Evolutionary conservation across 176 grass and related monocot species (phyloP).

Genomic region (Canna indica): DNA sequence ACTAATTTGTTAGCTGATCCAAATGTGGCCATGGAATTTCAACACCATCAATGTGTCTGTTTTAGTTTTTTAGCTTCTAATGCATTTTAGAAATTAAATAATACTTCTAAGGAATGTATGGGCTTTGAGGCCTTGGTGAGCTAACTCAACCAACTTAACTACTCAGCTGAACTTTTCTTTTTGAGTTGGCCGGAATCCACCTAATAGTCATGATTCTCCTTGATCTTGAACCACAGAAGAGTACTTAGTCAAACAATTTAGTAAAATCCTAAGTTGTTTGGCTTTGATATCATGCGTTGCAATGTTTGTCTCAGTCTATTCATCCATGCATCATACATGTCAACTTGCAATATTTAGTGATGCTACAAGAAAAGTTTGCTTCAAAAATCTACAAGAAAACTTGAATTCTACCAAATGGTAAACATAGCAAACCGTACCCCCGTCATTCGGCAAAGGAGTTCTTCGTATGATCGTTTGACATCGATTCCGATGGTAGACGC

Average conservation of each 20-base stretch:
- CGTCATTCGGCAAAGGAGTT: no score
- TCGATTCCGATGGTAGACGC: background rate
- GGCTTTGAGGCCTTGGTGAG: background rate
- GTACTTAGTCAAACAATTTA: no score
- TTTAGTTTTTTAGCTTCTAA: background rate
- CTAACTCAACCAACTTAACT: background rate
- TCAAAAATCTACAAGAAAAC: no score
- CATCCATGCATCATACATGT: background rate
- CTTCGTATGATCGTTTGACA: conserved; percentile 10
- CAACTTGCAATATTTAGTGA: background rate
- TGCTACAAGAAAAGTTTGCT: background rate
- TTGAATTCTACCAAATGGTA: no score
- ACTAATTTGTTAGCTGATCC: no score
- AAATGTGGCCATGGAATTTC: no score
- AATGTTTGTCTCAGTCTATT: background rate
- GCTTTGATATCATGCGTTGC: background rate
- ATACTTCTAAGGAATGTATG: background rate
- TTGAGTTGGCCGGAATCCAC: no score
- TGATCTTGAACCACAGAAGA: background rate
- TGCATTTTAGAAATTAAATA: no score
- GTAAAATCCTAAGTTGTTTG: background rate
- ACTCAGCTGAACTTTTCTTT: no score
- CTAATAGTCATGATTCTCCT: background rate
- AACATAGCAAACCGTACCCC: conserved; percentile 14
- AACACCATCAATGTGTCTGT: background rate